phyloP scores from a whole-genome alignment of 768 basidiomycete species.

The Nidularia pulvinata region DNA sequence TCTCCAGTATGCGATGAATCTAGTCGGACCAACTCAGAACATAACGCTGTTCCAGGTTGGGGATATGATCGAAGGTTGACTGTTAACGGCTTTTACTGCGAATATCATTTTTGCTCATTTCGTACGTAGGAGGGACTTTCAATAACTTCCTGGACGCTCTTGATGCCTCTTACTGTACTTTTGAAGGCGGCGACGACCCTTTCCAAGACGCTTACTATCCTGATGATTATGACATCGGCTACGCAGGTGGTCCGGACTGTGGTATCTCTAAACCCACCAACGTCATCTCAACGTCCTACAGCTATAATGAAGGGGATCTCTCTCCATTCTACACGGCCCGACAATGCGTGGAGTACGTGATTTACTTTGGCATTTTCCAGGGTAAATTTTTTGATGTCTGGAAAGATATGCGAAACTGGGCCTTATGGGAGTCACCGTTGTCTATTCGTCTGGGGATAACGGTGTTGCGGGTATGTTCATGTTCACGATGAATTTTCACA shows the following conservation, averaged over 20 bases:
- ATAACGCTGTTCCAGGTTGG: constrained; percentile 41
- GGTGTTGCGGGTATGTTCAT: constrained; percentile 41
- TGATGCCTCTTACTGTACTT: constrained; percentile 37
- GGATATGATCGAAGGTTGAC: constrained; percentile 30
- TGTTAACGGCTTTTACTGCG: neutral
- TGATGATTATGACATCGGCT: constrained; percentile 23
- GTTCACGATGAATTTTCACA: neutral
- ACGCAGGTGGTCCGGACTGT: constrained; percentile 29
- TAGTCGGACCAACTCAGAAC: constrained; percentile 27
- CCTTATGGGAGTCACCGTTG: constrained; percentile 53
- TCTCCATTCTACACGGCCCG: constrained; percentile 29
- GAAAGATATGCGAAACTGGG: constrained; percentile 46
- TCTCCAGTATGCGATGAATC: constrained; percentile 49
- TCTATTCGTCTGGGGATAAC: constrained; percentile 58
- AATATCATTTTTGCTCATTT: too few species aligned
- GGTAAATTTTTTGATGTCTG: neutral
- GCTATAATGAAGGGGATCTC: constrained; percentile 38
- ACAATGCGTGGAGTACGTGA: constrained; percentile 37
- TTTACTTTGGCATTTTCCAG: constrained; percentile 8
- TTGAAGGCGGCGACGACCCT: constrained; percentile 37
- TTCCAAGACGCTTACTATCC: constrained; percentile 29
- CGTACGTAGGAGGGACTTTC: constrained; percentile 31
- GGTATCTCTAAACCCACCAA: constrained; percentile 34
- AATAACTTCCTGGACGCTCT: constrained; percentile 45
- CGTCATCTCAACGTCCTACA: constrained; percentile 39